Conservation (phyloP, 495 filamentous ascomycete species). For the Sporormia fimetaria region DNA sequence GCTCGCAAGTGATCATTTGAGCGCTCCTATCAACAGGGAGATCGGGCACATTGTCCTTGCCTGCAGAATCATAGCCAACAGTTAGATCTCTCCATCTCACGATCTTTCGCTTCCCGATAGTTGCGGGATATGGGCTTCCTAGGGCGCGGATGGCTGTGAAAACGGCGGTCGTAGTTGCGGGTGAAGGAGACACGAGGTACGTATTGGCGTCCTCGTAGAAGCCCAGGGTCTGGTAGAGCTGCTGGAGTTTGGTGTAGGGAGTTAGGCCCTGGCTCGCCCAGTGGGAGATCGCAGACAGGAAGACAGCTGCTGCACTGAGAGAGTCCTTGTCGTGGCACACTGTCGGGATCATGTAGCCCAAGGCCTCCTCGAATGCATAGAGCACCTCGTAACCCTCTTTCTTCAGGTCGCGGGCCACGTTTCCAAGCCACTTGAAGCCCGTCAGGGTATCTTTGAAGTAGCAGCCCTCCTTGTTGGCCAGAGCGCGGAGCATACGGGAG, state of each 20-base stretch:
- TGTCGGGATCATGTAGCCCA: slow-evolving; percentile 61
- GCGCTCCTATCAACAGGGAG: slow-evolving; percentile 48
- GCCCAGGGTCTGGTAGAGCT: slow-evolving; percentile 50
- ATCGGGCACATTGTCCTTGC: slow-evolving; percentile 42
- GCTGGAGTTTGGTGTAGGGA: slow-evolving; percentile 47
- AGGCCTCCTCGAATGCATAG: slow-evolving; percentile 62
- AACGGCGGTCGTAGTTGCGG: slow-evolving; percentile 40
- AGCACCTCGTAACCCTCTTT: slow-evolving; percentile 38
- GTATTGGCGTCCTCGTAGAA: slow-evolving; percentile 57
- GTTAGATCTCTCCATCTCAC: slow-evolving; percentile 59
- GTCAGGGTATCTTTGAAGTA: slow-evolving; percentile 55
- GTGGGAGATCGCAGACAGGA: slow-evolving; percentile 45
- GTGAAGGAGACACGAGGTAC: slow-evolving; percentile 52
- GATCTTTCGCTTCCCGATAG: slow-evolving; percentile 43
- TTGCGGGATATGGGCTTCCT: slow-evolving; percentile 34
- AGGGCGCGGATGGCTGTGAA: slow-evolving; percentile 47
- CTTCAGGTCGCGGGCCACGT: slow-evolving; percentile 28
- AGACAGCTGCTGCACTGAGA: slow-evolving; percentile 54
- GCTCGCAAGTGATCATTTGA: slow-evolving; percentile 63
- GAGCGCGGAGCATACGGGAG: slow-evolving; percentile 50
- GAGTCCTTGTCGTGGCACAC: slow-evolving; percentile 63
- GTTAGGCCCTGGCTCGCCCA: slow-evolving; percentile 47
- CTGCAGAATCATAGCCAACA: slow-evolving; percentile 49
- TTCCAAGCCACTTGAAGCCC: slow-evolving; percentile 64
- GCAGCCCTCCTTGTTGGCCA: slow-evolving; percentile 47